Percentiles rank a stretch among this genome's conserved stretches.
Conservation (phyloP, 2,329 filamentous ascomycete genomes). For the Exophiala sideris region DNA sequence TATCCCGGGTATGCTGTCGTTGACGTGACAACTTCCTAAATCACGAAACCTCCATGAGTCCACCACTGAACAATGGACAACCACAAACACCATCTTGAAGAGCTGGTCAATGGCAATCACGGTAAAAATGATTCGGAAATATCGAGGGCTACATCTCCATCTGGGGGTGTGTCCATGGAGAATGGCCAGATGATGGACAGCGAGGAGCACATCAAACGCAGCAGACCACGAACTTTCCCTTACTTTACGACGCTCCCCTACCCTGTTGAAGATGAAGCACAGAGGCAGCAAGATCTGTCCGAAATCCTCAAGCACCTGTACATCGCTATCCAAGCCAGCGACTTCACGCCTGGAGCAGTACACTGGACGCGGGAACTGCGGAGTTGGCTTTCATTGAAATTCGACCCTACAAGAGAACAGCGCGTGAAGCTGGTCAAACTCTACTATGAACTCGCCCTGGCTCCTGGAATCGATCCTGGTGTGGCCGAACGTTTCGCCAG, state of each 20-base stretch:
- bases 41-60: conserved; percentile 8
- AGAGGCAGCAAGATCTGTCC: conserved; percentile 73
- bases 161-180: conserved; percentile 48
- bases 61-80: conserved; percentile 13
- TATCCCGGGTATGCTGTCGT: conserved; percentile 7
- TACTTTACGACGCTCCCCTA: conserved; percentile 92
- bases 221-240: conserved; percentile 78
- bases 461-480: conserved; percentile 78
- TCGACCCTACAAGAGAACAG: conserved; percentile 84
- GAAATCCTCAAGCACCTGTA: conserved; percentile 94
- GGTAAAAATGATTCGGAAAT: conserved; percentile 49
- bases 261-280: conserved; percentile 71
- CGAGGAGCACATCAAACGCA: conserved; percentile 62
- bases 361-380: conserved; percentile 97
- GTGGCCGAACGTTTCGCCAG: conserved; percentile 87
- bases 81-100: conserved; percentile 18
- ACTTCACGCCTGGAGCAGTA: conserved; percentile 87
- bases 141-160: conserved; percentile 83
- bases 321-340: conserved; percentile 83
- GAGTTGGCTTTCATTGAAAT: conserved; percentile 94
- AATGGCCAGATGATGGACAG: conserved; percentile 50
- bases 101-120: conserved; percentile 14
- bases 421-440: conserved; percentile 80
- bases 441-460: conserved; percentile 90
- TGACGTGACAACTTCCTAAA: background rate